Evolutionary conservation across 441 rosid species (phyloP).

Genomic region (Syzygium syzygioides): DNA sequence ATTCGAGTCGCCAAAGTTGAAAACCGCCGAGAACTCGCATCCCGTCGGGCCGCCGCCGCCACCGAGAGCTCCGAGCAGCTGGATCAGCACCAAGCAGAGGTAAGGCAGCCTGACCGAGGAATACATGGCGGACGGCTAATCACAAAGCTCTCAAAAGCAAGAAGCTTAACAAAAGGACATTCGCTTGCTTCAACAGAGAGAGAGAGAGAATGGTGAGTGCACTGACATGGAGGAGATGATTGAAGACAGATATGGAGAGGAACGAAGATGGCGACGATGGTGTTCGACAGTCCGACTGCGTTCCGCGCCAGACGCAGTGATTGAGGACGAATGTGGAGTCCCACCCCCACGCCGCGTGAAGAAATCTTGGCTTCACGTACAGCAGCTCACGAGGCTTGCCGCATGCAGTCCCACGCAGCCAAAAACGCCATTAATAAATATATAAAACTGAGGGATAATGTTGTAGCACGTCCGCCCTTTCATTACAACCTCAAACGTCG

Average conservation of each 20-base stretch:
- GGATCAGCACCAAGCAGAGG: background rate
- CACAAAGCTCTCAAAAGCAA: background rate
- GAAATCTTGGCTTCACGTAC: background rate
- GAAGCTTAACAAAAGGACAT: background rate
- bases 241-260: background rate
- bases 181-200: background rate
- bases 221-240: background rate
- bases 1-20: slow-evolving; percentile 85
- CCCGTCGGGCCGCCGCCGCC: background rate
- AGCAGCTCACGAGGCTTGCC: background rate
- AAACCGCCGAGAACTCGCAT: slow-evolving; percentile 57
- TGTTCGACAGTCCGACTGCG: background rate
- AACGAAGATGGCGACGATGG: background rate
- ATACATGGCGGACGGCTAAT: background rate
- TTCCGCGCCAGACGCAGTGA: background rate
- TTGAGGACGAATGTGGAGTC: too few relatives aligned
- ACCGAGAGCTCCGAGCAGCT: background rate
- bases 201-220: background rate
- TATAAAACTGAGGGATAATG: background rate
- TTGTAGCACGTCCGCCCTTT: too few relatives aligned
- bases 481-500: too few relatives aligned
- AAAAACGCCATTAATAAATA: background rate
- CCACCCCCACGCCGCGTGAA: background rate
- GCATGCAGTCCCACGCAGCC: background rate
- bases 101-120: background rate